Conservation (phyloP, 805 yeast genomes). For the Suhomyces sp. region DNA sequence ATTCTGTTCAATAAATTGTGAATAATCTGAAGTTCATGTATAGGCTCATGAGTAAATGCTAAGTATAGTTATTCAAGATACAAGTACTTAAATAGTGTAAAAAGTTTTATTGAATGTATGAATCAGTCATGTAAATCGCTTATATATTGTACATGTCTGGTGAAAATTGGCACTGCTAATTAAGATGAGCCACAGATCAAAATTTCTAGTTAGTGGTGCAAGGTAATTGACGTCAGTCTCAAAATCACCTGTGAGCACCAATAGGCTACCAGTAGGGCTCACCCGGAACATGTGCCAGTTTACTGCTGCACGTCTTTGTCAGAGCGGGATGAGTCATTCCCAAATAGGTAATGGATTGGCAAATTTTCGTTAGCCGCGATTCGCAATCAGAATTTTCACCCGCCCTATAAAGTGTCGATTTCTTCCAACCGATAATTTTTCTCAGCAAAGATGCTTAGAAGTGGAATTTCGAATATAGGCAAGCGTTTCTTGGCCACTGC, state of each 20-base stretch:
- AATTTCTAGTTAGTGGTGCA: neutral
- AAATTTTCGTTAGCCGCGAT: constrained; percentile 31
- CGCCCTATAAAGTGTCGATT: neutral
- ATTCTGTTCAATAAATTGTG: too few species aligned
- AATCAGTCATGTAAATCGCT: neutral
- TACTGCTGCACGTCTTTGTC: neutral
- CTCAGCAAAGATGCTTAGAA: neutral
- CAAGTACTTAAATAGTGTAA: neutral
- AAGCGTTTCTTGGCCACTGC: constrained; percentile 36
- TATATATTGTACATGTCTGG: too few species aligned
- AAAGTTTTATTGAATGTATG: neutral
- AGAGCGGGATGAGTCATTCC: constrained; percentile 21
- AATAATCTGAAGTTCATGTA: too few species aligned
- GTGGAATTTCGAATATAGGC: constrained; percentile 1
- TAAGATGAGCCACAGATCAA: neutral
- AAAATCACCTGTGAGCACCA: neutral
- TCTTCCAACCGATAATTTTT: neutral
- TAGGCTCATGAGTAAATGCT: too few species aligned
- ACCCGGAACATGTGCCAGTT: neutral
- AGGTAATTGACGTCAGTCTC: neutral
- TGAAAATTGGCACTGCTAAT: neutral
- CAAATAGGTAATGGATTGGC: constrained; percentile 19
- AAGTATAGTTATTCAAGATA: too few species aligned
- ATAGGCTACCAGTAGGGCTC: neutral
- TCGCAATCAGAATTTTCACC: constrained; percentile 24